Percentiles rank a stretch among this genome's conserved stretches.
phyloP scores from a whole-genome alignment of 129 eudicot species.

The Helianthus annuus region DNA sequence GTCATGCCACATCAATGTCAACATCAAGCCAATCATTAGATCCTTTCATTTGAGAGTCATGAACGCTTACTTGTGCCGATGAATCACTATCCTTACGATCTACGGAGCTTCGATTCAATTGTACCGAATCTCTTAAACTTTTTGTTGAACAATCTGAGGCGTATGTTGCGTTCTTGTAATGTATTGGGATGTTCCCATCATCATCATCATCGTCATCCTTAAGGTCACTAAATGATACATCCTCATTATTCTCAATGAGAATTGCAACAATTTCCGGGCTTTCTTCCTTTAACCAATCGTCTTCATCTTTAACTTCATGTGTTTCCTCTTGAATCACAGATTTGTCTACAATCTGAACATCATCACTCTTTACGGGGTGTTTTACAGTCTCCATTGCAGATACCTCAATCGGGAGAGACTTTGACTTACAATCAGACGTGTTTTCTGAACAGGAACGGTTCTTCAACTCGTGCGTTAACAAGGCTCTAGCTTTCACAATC shows the following conservation, averaged over 20 bases:
- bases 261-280: slow-evolving; percentile 48
- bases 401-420: slow-evolving; percentile 28
- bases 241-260: slow-evolving; percentile 64
- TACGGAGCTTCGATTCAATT: slow-evolving; percentile 41
- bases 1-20: slow-evolving; percentile 55
- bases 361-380: slow-evolving; percentile 41
- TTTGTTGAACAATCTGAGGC: slow-evolving; percentile 47
- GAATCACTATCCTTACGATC: slow-evolving; percentile 34
- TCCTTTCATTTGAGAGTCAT: slow-evolving; percentile 39
- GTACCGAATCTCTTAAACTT: slow-evolving; percentile 53
- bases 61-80: slow-evolving; percentile 35
- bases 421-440: slow-evolving; percentile 25
- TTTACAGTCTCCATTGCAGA: slow-evolving; percentile 39
- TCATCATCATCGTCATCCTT: slow-evolving; percentile 86
- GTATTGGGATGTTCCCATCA: slow-evolving; percentile 56
- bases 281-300: slow-evolving; percentile 89
- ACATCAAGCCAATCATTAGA: slow-evolving; percentile 68
- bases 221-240: slow-evolving; percentile 92
- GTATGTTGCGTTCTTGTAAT: slow-evolving; percentile 42
- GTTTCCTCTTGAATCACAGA: slow-evolving; percentile 49
- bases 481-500: slow-evolving; percentile 71
- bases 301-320: slow-evolving; percentile 28
- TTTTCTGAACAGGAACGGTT: slow-evolving; percentile 37
- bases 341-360: slow-evolving; percentile 60
- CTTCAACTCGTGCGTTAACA: slow-evolving; percentile 50